These are phyloP conservation scores for Colletotrichum sp. DNA, from an alignment of 2,329 filamentous ascomycete genomes.

Conservation along the genomic window DNA sequence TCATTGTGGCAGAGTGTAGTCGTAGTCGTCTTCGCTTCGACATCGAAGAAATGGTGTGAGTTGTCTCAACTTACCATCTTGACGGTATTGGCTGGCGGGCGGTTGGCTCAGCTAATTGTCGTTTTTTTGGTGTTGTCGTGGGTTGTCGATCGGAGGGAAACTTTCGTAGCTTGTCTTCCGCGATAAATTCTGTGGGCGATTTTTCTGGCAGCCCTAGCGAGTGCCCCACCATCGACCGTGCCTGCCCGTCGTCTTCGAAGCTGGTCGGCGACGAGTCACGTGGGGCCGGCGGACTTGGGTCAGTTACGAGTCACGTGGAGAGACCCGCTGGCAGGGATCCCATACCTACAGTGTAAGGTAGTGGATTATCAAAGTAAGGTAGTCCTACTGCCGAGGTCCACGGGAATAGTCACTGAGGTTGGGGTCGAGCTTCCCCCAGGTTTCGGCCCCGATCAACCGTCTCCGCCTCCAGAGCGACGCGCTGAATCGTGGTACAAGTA, in stretches of 20 bases:
- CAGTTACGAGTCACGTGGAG: constrained; percentile 9
- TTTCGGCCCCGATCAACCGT: constrained; percentile 3
- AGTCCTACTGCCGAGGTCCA: constrained; percentile 10
- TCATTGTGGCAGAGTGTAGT: neutral
- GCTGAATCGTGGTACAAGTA: constrained; percentile 4
- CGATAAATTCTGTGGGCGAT: constrained; percentile 41
- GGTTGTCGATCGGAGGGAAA: constrained; percentile 20
- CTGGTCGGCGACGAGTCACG: constrained; percentile 45
- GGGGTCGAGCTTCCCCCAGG: constrained; percentile 8
- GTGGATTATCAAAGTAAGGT: neutral
- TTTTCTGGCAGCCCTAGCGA: constrained; percentile 43
- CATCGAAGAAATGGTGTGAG: neutral
- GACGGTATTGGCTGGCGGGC: constrained; percentile 51
- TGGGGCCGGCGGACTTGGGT: constrained; percentile 23
- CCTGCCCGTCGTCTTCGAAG: constrained; percentile 16
- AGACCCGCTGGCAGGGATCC: neutral
- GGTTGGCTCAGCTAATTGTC: constrained; percentile 20
- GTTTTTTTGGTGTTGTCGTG: constrained; percentile 27
- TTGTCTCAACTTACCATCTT: constrained; percentile 70
- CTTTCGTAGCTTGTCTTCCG: constrained; percentile 10
- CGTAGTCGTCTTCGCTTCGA: neutral
- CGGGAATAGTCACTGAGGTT: neutral
- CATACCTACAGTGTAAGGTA: neutral
- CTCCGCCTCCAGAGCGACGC: constrained; percentile 3
- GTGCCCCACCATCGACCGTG: constrained; percentile 16